Conservation (phyloP, 805 yeast genomes). For the Ogataea ramenticola region DNA sequence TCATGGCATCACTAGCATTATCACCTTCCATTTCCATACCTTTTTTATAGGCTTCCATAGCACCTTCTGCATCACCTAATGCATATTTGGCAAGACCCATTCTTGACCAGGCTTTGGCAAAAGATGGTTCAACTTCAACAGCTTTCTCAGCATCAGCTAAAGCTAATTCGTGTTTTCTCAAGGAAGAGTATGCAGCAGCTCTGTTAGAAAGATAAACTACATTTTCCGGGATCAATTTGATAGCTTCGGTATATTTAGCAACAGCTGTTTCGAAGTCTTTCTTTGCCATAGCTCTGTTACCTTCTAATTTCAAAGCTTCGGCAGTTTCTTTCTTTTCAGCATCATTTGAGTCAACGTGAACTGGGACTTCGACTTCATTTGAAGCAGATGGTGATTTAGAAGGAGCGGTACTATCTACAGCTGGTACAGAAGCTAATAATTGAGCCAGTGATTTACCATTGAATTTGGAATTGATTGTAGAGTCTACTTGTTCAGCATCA, state of each 20-base stretch:
- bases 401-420: conserved; percentile 5
- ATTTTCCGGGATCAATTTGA: conserved; percentile 59
- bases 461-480: conserved; percentile 29
- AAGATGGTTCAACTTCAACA: conserved; percentile 65
- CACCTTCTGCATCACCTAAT: conserved; percentile 84
- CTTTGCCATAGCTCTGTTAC: conserved; percentile 82
- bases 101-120: conserved; percentile 91
- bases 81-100: conserved; percentile 92
- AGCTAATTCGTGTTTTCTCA: conserved; percentile 68
- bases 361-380: conserved; percentile 23
- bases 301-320: conserved; percentile 78
- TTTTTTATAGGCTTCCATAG: conserved; percentile 82
- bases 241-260: conserved; percentile 73
- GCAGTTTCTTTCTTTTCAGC: conserved; percentile 63
- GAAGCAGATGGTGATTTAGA: conserved; percentile 17
- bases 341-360: conserved; percentile 36
- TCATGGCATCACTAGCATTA: conserved; percentile 80
- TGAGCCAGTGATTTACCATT: conserved; percentile 41
- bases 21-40: conserved; percentile 88
- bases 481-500: conserved; percentile 36
- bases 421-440: conserved; percentile 26
- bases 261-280: conserved; percentile 68
- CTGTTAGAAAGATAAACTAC: conserved; percentile 88
- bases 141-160: conserved; percentile 80
- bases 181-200: conserved; percentile 92